Percentiles rank a stretch among this genome's conserved stretches.
These are phyloP conservation scores for Pulveroboletus sp. DNA, from an alignment of 768 basidiomycete species.

Conservation along the genomic window DNA sequence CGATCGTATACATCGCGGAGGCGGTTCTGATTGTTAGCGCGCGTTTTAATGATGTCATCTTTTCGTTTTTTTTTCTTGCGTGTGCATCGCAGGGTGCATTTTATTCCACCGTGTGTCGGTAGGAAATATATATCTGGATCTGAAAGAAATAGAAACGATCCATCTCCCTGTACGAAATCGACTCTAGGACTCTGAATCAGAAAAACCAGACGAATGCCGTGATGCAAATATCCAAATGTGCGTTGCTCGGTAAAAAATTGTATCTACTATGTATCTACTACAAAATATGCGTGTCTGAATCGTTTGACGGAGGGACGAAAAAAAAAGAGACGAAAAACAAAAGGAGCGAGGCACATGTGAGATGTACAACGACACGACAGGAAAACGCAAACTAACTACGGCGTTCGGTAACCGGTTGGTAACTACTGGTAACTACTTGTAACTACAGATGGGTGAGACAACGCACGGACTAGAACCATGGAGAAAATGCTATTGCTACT, in stretches of 20 bases:
- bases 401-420: constrained; percentile 32
- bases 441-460: constrained; percentile 31
- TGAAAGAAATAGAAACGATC: no score
- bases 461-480: constrained; percentile 16
- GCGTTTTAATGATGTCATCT: neutral
- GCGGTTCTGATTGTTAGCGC: constrained; percentile 23
- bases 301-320: neutral
- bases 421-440: constrained; percentile 25
- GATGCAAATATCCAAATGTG: constrained; percentile 20
- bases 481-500: constrained; percentile 28
- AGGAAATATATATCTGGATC: no score
- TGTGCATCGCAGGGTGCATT: no score
- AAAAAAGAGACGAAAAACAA: neutral
- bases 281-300: constrained; percentile 24
- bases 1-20: constrained; percentile 26
- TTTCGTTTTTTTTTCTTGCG: neutral
- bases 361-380: constrained; percentile 7
- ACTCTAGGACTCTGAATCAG: no score
- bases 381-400: constrained; percentile 28
- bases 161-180: neutral
- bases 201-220: no score
- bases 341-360: neutral
- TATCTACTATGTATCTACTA: constrained; percentile 41
- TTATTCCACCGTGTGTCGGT: no score
- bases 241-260: constrained; percentile 23